Evolutionary conservation across 2,329 filamentous ascomycete genomes (phyloP).

Genomic region (Fusarium avenaceum): DNA sequence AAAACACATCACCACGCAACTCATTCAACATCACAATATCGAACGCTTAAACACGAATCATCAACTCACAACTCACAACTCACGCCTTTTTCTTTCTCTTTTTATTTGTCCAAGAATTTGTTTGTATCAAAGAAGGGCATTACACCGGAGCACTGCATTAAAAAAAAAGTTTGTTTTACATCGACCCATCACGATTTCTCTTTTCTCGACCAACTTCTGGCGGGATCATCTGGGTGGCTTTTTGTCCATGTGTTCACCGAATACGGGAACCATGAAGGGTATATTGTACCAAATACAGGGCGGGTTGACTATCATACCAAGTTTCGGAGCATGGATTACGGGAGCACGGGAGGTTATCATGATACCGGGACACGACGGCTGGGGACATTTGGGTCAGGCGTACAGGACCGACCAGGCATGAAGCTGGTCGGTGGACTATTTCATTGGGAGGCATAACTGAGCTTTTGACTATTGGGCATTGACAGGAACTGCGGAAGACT

Average conservation of each 20-base stretch:
- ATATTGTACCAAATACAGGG: conserved; percentile 53
- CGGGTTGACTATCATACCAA: conserved; percentile 51
- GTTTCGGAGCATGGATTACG: conserved; percentile 54
- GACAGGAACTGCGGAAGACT: conserved; percentile 50
- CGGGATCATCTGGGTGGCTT: conserved; percentile 45
- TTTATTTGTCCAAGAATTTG: conserved; percentile 47
- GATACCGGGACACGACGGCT: conserved; percentile 52
- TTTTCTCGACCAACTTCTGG: conserved; percentile 37
- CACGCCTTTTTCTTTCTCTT: conserved; percentile 39
- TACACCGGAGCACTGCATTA: conserved; percentile 64
- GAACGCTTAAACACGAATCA: conserved; percentile 35
- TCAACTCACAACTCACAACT: conserved; percentile 39
- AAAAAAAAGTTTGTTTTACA: conserved; percentile 56
- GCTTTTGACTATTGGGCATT: conserved; percentile 43
- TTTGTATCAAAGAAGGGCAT: conserved; percentile 64
- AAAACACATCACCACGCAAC: conserved; percentile 50
- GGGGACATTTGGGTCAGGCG: conserved; percentile 46
- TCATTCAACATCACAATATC: conserved; percentile 48
- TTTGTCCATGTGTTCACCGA: conserved; percentile 43
- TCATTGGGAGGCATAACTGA: conserved; percentile 43
- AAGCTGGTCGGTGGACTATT: conserved; percentile 44
- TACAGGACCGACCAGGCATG: conserved; percentile 47
- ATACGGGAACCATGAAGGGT: conserved; percentile 45
- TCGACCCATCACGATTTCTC: conserved; percentile 43
- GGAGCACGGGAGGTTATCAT: conserved; percentile 52